Percentiles rank a stretch among this genome's conserved stretches.
Evolutionary conservation across 2,329 filamentous ascomycete genomes (phyloP).

Genomic region (Cladophialophora immunda): DNA sequence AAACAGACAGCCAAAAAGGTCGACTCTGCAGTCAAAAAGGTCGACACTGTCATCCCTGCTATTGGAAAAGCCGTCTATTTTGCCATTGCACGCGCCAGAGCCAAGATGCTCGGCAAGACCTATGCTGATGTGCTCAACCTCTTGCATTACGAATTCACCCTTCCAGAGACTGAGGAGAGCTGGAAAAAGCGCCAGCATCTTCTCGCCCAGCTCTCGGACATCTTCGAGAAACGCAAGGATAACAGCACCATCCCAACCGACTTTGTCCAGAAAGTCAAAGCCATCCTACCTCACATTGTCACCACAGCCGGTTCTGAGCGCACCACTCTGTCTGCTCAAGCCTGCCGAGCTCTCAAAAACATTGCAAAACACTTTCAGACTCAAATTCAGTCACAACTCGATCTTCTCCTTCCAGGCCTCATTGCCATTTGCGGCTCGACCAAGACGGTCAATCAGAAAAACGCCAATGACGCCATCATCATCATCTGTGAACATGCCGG

Average conservation of each 20-base stretch:
- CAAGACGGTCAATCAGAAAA: conserved; percentile 90
- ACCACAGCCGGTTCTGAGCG: conserved; percentile 38
- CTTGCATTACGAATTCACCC: conserved; percentile 35
- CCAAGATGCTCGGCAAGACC: conserved; percentile 35
- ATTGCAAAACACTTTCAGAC: conserved; percentile 35
- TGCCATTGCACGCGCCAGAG: conserved; percentile 32
- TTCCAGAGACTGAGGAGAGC: conserved; percentile 38
- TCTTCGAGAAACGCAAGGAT: conserved; percentile 37
- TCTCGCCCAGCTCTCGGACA: conserved; percentile 34
- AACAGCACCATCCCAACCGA: conserved; percentile 35
- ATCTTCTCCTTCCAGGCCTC: conserved; percentile 65
- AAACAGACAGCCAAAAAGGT: no score
- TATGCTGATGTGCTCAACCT: conserved; percentile 37
- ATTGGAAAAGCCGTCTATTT: conserved; percentile 31
- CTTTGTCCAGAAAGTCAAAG: conserved; percentile 37
- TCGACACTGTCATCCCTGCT: conserved; percentile 26
- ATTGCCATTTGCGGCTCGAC: conserved; percentile 89
- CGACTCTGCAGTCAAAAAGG: conserved; percentile 28
- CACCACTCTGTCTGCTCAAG: conserved; percentile 39
- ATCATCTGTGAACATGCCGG: conserved; percentile 80
- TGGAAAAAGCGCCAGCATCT: conserved; percentile 41
- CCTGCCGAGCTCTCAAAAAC: conserved; percentile 31
- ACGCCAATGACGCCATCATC: conserved; percentile 82
- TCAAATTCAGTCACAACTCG: conserved; percentile 39
- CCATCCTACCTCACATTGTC: conserved; percentile 37